Conservation (phyloP, 305 asterid genomes). For the Ruellia speciosa region DNA sequence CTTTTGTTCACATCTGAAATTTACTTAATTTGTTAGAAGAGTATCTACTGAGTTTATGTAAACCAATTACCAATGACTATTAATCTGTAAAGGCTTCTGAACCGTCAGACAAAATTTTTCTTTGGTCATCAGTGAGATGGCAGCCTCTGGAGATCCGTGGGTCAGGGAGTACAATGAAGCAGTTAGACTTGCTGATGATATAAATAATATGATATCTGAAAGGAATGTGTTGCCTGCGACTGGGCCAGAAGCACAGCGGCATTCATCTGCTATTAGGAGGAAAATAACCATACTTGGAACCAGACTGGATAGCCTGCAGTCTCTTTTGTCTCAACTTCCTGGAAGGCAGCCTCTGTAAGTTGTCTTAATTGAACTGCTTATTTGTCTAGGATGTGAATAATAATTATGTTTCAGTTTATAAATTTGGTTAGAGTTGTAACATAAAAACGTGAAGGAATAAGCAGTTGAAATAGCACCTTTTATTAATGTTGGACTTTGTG, state of each 20-base stretch:
- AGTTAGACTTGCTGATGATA: constrained; percentile 74
- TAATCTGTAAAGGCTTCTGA: no score
- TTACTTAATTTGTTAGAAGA: no score
- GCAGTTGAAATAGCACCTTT: not conserved
- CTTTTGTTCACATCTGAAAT: no score
- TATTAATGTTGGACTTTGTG: no score
- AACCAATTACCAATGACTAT: no score
- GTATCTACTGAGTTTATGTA: no score
- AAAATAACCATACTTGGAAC: constrained; percentile 86
- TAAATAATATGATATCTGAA: constrained; percentile 79
- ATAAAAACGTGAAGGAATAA: constrained; percentile 7
- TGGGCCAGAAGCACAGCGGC: constrained; percentile 83
- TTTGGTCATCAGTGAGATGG: constrained; percentile 33
- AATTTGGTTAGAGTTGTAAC: not conserved
- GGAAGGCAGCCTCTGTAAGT: constrained; percentile 68
- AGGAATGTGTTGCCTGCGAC: constrained; percentile 56
- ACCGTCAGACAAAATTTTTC: not conserved
- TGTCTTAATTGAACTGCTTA: constrained; percentile 13
- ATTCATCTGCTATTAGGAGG: constrained; percentile 78
- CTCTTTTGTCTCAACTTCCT: constrained; percentile 55
- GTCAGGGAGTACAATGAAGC: constrained; percentile 94
- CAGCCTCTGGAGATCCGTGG: constrained; percentile 74
- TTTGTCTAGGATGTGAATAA: not conserved
- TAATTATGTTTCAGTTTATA: not conserved
- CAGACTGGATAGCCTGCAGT: constrained; percentile 67